A percentile compares a stretch with the other conserved stretches of the same genome.
Conservation (phyloP, 352 stramenopile genomes). For the Globisporangium mamillatum region DNA sequence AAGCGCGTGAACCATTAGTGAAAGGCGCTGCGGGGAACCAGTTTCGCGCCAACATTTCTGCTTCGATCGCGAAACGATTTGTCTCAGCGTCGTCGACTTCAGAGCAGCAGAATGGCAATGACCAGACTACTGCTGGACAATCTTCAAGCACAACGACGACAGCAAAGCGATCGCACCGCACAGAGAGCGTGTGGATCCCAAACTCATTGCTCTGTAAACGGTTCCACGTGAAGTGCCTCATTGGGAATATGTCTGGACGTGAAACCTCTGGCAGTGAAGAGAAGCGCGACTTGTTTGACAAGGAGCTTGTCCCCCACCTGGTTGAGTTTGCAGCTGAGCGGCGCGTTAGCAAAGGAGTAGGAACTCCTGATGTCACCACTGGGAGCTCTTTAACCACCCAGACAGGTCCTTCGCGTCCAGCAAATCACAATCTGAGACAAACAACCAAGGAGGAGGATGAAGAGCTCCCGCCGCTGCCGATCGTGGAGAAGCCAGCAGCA, state of each 20-base stretch:
- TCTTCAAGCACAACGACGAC: background rate
- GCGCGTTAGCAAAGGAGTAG: background rate
- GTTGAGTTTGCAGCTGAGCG: conserved; percentile 57
- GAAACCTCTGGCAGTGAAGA: conserved; percentile 20
- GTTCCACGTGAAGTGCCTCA: conserved; percentile 66
- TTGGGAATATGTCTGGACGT: conserved; percentile 23
- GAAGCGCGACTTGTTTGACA: conserved; percentile 57
- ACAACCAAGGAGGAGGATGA: conserved; percentile 8
- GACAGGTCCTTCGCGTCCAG: background rate
- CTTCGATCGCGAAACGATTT: conserved; percentile 82
- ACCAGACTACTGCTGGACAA: background rate
- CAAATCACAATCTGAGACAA: background rate
- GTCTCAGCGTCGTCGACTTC: conserved; percentile 36
- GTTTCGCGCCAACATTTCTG: conserved; percentile 73
- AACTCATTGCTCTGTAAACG: conserved; percentile 78
- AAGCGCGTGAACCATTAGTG: conserved; percentile 37
- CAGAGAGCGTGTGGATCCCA: conserved; percentile 57
- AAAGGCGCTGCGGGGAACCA: conserved; percentile 30
- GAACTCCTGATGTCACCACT: background rate
- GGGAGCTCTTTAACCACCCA: background rate
- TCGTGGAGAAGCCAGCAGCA: conserved; percentile 36
- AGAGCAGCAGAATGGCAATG: conserved; percentile 11
- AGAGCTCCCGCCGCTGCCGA: conserved; percentile 38
- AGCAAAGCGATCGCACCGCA: conserved; percentile 46
- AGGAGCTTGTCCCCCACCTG: conserved; percentile 70